These are phyloP conservation scores for Trichoderma harzianum DNA, from an alignment of 2,329 filamentous ascomycete species.

Conservation along the genomic window DNA sequence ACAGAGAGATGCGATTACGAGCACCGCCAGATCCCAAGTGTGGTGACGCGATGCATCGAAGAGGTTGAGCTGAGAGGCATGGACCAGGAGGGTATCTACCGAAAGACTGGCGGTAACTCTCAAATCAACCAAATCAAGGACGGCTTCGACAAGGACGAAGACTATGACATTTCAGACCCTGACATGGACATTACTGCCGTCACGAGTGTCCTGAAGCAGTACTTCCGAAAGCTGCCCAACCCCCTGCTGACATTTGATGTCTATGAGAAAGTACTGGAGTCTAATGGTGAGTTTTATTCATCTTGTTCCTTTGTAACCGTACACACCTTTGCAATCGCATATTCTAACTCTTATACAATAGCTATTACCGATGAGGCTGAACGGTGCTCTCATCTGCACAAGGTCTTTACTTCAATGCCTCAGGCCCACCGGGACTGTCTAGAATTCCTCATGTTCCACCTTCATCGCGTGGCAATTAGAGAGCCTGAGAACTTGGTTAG, in stretches of 20 bases:
- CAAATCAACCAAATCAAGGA: slow-evolving; percentile 88
- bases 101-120: slow-evolving; percentile 90
- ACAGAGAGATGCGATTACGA: slow-evolving; percentile 83
- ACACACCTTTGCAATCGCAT: background rate
- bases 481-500: slow-evolving; percentile 80
- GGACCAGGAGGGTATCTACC: slow-evolving; percentile 96
- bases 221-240: slow-evolving; percentile 87
- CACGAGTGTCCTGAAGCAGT: slow-evolving; percentile 93
- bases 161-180: slow-evolving; percentile 90
- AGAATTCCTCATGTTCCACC: slow-evolving; percentile 90
- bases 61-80: slow-evolving; percentile 95
- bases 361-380: slow-evolving; percentile 64
- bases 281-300: slow-evolving; percentile 55
- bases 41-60: slow-evolving; percentile 91
- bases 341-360: slow-evolving; percentile 33
- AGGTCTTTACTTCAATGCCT: slow-evolving; percentile 74
- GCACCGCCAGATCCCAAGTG: slow-evolving; percentile 80
- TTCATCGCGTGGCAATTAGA: slow-evolving; percentile 78
- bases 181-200: slow-evolving; percentile 94
- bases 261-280: slow-evolving; percentile 85
- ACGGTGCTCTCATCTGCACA: slow-evolving; percentile 67
- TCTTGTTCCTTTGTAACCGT: background rate
- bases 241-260: slow-evolving; percentile 90
- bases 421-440: slow-evolving; percentile 82
- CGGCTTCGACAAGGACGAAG: slow-evolving; percentile 81